Conservation (phyloP, 768 basidiomycete species). For the Boletales sp. region DNA sequence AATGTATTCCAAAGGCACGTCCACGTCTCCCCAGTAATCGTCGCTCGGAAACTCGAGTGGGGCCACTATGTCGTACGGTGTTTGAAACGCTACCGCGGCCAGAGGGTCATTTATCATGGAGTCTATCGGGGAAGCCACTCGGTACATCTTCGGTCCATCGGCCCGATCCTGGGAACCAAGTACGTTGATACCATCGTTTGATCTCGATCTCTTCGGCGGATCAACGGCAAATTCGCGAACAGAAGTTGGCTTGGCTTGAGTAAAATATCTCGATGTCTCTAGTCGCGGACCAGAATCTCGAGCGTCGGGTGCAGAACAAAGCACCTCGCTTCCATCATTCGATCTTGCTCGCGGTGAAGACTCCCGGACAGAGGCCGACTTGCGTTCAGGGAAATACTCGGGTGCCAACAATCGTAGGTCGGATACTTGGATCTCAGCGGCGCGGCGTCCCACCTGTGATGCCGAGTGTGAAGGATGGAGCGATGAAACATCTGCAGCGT, state of each 20-base stretch:
- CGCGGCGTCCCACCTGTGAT: slow-evolving; percentile 39
- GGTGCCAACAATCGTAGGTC: slow-evolving; percentile 5
- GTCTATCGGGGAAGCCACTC: slow-evolving; percentile 1
- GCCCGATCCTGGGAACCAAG: background rate
- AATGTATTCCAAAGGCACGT: background rate
- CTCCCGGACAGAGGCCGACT: background rate
- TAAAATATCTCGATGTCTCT: slow-evolving; percentile 15
- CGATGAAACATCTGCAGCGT: slow-evolving; percentile 20
- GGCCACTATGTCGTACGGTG: slow-evolving; percentile 6
- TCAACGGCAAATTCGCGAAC: background rate
- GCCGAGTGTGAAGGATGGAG: slow-evolving; percentile 54
- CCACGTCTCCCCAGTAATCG: background rate
- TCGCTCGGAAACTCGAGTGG: slow-evolving; percentile 13
- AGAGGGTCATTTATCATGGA: slow-evolving; percentile 4
- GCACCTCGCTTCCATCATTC: background rate
- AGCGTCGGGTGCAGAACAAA: background rate
- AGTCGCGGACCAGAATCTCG: background rate
- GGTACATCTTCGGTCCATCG: background rate
- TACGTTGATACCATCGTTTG: background rate
- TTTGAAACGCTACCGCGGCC: slow-evolving; percentile 3
- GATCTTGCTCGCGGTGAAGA: background rate
- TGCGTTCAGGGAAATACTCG: slow-evolving; percentile 10
- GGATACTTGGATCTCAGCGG: slow-evolving; percentile 2
- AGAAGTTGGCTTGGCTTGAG: background rate
- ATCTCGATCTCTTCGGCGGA: background rate